Evolutionary conservation across 1,139 yeast species (phyloP).

Genomic region (Hyphopichia fennica): DNA sequence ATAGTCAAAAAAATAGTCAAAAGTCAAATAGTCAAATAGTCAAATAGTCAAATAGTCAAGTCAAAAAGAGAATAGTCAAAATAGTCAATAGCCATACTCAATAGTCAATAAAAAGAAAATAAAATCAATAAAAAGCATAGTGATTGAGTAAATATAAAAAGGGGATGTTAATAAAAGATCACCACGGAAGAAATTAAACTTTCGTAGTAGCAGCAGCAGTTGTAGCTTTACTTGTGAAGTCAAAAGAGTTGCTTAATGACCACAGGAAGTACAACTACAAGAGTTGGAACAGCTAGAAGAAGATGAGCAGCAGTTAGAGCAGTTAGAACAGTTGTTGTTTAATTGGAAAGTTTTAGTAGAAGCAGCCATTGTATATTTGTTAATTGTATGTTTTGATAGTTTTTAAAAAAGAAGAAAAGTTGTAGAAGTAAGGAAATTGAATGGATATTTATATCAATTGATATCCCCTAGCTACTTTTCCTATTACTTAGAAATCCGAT

Average conservation of each 20-base stretch:
- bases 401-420: not conserved
- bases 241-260: not conserved
- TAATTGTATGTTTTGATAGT: not conserved
- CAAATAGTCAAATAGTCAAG: not conserved
- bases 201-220: not conserved
- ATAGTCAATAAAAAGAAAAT: constrained; percentile 1
- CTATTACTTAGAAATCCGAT: too few species aligned
- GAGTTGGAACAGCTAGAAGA: constrained; percentile 1
- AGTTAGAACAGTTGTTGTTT: not conserved
- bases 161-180: too few species aligned
- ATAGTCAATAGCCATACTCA: constrained; percentile 4
- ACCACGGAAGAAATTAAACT: not conserved
- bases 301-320: constrained; percentile 1
- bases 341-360: constrained; percentile 3
- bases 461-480: too few species aligned
- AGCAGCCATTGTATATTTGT: not conserved
- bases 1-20: constrained; percentile 1
- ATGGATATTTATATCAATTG: too few species aligned
- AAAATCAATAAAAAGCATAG: constrained; percentile 1
- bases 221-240: not conserved
- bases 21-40: not conserved
- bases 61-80: constrained; percentile 1
- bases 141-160: not conserved
- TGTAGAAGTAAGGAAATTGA: not conserved
- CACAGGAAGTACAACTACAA: constrained; percentile 1